Percentiles rank a stretch among this genome's conserved stretches.
These are phyloP conservation scores for Ophiocordyceps australis DNA, from an alignment of 2,329 filamentous ascomycete species.

Conservation along the genomic window DNA sequence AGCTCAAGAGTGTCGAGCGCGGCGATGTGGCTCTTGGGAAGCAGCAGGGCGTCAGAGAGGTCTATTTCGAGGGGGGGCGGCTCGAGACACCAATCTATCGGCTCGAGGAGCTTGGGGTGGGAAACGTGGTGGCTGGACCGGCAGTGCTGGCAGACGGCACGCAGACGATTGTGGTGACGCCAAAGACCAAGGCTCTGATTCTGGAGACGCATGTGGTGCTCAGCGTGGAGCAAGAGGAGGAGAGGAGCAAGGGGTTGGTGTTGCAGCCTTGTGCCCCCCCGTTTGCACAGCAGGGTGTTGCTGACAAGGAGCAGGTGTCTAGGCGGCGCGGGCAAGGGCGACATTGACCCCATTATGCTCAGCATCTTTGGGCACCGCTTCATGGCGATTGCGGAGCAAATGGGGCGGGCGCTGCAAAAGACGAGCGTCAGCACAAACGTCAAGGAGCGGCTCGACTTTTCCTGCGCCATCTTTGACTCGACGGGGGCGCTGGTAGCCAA, in stretches of 20 bases:
- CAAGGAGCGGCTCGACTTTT: constrained; percentile 67
- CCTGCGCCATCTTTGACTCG: constrained; percentile 60
- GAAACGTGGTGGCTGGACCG: constrained; percentile 10
- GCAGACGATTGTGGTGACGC: constrained; percentile 56
- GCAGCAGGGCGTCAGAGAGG: constrained; percentile 4
- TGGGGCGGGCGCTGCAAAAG: constrained; percentile 66
- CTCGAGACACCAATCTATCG: constrained; percentile 9
- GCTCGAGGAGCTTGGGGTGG: constrained; percentile 6
- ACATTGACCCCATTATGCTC: constrained; percentile 42
- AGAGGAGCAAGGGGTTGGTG: too few species aligned
- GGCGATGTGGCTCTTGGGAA: constrained; percentile 1
- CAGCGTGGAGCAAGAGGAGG: constrained; percentile 4
- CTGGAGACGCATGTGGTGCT: constrained; percentile 17
- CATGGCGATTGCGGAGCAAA: constrained; percentile 73
- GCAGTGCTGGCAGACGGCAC: constrained; percentile 46
- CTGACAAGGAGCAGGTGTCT: too few species aligned
- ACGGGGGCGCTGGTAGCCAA: constrained; percentile 60
- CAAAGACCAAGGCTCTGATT: constrained; percentile 13
- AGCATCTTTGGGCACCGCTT: constrained; percentile 67
- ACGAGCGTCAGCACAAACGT: constrained; percentile 64
- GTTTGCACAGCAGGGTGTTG: too few species aligned
- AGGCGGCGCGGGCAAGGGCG: constrained; percentile 4
- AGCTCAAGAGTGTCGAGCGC: constrained; percentile 4
- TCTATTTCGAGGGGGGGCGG: constrained; percentile 7
- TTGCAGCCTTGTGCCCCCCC: too few species aligned